These are phyloP conservation scores for Xylariaceae sp. DNA, from an alignment of 2,329 filamentous ascomycete species.

Conservation along the genomic window DNA sequence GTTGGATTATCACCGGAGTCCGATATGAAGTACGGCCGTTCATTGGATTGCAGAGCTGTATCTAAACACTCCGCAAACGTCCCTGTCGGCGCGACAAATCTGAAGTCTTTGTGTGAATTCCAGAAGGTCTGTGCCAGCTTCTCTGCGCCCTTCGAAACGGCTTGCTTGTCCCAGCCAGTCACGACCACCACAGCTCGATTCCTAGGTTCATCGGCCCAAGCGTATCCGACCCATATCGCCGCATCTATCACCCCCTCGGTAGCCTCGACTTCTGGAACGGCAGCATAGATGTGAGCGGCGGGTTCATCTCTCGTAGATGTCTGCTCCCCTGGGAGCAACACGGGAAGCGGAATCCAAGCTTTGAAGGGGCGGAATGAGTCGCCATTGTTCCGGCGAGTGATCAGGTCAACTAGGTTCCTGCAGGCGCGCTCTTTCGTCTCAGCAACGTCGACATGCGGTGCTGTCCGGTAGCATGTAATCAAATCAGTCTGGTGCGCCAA, in stretches of 20 bases:
- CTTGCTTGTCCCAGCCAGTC: slow-evolving; percentile 44
- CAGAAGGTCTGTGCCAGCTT: slow-evolving; percentile 44
- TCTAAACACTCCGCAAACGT: slow-evolving; percentile 44
- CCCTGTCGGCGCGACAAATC: slow-evolving; percentile 49
- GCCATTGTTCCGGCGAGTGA: slow-evolving; percentile 27
- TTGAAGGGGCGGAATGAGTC: slow-evolving; percentile 39
- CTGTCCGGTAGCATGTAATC: slow-evolving; percentile 49
- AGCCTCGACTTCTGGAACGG: slow-evolving; percentile 41
- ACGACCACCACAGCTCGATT: slow-evolving; percentile 47
- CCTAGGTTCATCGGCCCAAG: slow-evolving; percentile 51
- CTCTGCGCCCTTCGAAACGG: slow-evolving; percentile 38
- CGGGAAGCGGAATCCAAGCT: slow-evolving; percentile 48
- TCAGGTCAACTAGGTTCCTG: slow-evolving; percentile 40
- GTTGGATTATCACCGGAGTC: slow-evolving; percentile 54
- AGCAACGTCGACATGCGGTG: slow-evolving; percentile 46
- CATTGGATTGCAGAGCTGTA: slow-evolving; percentile 36
- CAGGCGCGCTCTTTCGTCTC: slow-evolving; percentile 50
- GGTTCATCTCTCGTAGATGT: slow-evolving; percentile 50
- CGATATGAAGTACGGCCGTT: slow-evolving; percentile 48
- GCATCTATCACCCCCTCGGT: slow-evolving; percentile 43
- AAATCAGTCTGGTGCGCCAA: slow-evolving; percentile 46
- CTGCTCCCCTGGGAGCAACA: slow-evolving; percentile 50
- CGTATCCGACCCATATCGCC: slow-evolving; percentile 51
- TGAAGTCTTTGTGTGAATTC: slow-evolving; percentile 42
- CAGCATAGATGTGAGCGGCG: slow-evolving; percentile 45